Evolutionary conservation across 116 monocot genomes (phyloP).

Genomic region (Iris pallida): DNA sequence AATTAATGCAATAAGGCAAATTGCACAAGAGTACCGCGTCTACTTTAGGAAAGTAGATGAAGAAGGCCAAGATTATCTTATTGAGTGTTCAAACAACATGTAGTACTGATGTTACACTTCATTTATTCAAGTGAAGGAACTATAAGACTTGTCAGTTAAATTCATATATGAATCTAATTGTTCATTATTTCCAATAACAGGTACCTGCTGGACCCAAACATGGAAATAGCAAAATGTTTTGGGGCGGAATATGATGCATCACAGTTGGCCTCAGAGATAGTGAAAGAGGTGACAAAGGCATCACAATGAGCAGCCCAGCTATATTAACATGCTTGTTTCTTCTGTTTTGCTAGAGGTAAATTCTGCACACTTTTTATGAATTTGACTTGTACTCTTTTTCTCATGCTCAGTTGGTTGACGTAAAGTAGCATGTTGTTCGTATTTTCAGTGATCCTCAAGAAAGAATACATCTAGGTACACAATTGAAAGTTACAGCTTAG

Average conservation of each 20-base stretch:
- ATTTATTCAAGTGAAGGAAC: neutral
- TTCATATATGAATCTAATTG: neutral
- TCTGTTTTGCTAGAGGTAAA: conserved; percentile 1
- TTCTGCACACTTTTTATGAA: neutral
- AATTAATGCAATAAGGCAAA: conserved; percentile 59
- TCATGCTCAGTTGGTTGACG: neutral
- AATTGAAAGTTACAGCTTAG: neutral
- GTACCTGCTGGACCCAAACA: conserved; percentile 76
- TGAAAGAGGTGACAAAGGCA: conserved; percentile 45
- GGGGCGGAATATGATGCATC: conserved; percentile 59
- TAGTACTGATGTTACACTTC: conserved; percentile 18
- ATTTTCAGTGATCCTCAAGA: neutral
- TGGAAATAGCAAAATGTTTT: conserved; percentile 67
- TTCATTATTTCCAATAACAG: conserved; percentile 21
- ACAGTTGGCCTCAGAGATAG: conserved; percentile 52
- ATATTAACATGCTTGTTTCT: neutral
- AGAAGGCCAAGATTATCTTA: conserved; percentile 87
- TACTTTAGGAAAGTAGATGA: conserved; percentile 88
- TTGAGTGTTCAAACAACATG: conserved; percentile 90
- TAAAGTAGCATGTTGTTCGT: neutral
- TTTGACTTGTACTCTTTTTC: neutral
- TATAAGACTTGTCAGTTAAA: neutral
- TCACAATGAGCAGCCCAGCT: conserved; percentile 3
- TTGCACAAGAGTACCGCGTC: conserved; percentile 87
- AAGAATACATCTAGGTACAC: neutral